A percentile compares a stretch with the other conserved stretches of the same genome.
phyloP scores from a whole-genome alignment of 495 filamentous ascomycete species.

The Corynascus novoguineensis region DNA sequence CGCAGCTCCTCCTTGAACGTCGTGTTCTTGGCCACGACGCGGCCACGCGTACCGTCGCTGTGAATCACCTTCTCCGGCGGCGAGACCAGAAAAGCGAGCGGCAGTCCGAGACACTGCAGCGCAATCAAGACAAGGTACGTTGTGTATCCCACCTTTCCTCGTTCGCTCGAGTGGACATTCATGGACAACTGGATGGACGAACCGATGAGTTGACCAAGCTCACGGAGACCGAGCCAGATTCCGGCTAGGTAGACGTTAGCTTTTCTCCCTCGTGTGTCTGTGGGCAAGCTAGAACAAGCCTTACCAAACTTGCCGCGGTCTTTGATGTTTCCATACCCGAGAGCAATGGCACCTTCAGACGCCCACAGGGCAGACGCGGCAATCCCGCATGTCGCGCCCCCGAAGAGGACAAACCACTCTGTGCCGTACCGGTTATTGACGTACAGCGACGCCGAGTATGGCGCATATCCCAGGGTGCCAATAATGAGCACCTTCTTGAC shows the following conservation, averaged over 20 bases:
- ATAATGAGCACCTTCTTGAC: constrained; percentile 49
- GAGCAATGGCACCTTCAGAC: constrained; percentile 52
- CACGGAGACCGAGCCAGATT: constrained; percentile 54
- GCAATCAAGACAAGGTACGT: constrained; percentile 53
- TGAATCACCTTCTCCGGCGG: constrained; percentile 52
- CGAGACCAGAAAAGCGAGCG: constrained; percentile 48
- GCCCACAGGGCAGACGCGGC: constrained; percentile 54
- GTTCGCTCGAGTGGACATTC: constrained; percentile 41
- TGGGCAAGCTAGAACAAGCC: background rate
- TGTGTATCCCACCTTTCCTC: constrained; percentile 50
- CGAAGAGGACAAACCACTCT: constrained; percentile 53
- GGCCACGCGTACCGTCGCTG: constrained; percentile 41
- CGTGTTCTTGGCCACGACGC: constrained; percentile 39
- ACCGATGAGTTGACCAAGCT: constrained; percentile 52
- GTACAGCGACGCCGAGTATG: constrained; percentile 53
- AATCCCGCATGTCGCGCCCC: constrained; percentile 51
- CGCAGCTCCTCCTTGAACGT: constrained; percentile 39
- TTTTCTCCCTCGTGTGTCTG: background rate
- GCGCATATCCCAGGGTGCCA: constrained; percentile 52
- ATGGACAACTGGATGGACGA: constrained; percentile 52
- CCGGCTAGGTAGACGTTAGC: constrained; percentile 28
- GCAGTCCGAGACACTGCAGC: constrained; percentile 48
- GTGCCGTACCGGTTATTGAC: constrained; percentile 54
- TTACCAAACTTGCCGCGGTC: constrained; percentile 45
- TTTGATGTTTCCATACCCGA: constrained; percentile 51